Evolutionary conservation across 208 protist genomes (phyloP).

Genomic region (Naegleria fowleri): DNA sequence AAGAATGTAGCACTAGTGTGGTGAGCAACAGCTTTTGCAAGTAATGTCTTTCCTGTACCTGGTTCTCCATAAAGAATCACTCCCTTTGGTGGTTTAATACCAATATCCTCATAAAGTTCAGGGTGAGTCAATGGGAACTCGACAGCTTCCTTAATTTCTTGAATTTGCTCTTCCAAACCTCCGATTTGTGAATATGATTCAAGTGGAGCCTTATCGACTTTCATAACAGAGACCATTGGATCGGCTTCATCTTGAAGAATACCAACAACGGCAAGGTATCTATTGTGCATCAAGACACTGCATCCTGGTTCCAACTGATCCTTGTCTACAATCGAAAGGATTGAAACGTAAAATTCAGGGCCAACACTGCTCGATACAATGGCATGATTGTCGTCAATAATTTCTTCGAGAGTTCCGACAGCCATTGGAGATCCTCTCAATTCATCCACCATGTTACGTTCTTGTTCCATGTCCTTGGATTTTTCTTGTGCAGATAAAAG

Average conservation of each 20-base stretch:
- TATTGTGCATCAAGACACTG: slow-evolving; percentile 94
- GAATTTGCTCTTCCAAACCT: slow-evolving; percentile 97
- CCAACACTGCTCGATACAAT: slow-evolving; percentile 90
- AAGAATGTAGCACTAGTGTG: slow-evolving; percentile 99
- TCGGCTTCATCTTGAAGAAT: slow-evolving; percentile 96
- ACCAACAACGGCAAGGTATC: slow-evolving; percentile 90
- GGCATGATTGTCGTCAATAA: slow-evolving; percentile 99
- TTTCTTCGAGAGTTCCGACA: slow-evolving; percentile 98
- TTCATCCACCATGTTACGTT: slow-evolving; percentile 93
- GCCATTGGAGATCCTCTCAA: slow-evolving; percentile 94
- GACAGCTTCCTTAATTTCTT: slow-evolving; percentile 99
- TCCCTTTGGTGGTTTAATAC: slow-evolving; percentile 98
- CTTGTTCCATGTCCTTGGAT: slow-evolving; percentile 54
- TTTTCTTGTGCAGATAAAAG: slow-evolving; percentile 3
- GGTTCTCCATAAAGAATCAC: slow-evolving; percentile 99
- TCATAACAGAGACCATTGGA: slow-evolving; percentile 99
- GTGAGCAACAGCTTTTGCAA: slow-evolving; percentile 99
- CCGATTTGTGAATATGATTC: slow-evolving; percentile 99
- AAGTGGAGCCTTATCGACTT: slow-evolving; percentile 98
- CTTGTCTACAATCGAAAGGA: slow-evolving; percentile 99
- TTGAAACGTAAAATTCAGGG: slow-evolving; percentile 96
- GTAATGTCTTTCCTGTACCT: slow-evolving; percentile 96
- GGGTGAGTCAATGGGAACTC: slow-evolving; percentile 99
- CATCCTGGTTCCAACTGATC: slow-evolving; percentile 94
- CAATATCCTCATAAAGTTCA: slow-evolving; percentile 99